Percentiles rank a stretch among this genome's conserved stretches.
phyloP scores from a whole-genome alignment of 2,329 filamentous ascomycete genomes.

The Paraphoma sp. region DNA sequence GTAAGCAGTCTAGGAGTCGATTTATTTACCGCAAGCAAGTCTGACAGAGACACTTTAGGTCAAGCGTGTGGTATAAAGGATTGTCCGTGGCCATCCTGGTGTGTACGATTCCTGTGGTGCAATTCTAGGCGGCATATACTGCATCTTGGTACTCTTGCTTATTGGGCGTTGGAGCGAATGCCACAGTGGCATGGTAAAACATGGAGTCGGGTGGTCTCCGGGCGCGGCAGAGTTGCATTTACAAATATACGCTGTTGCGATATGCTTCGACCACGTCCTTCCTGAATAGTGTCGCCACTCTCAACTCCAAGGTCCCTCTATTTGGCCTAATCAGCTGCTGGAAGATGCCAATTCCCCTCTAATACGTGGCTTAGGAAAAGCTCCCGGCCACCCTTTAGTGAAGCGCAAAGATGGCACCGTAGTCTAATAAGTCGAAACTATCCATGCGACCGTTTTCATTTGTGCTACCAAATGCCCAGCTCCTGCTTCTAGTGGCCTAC shows the following conservation, averaged over 20 bases:
- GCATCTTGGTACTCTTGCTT: constrained; percentile 8
- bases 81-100: no score
- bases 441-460: no score
- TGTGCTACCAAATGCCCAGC: no score
- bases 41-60: constrained; percentile 18
- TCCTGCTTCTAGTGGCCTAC: no score
- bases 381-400: background rate
- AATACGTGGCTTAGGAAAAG: background rate
- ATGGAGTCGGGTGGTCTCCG: constrained; percentile 14
- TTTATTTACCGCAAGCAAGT: background rate
- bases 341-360: background rate
- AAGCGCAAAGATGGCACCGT: background rate
- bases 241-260: no score
- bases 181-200: constrained; percentile 6
- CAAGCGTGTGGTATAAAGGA: constrained; percentile 41
- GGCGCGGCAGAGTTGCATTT: background rate
- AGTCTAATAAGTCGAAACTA: background rate
- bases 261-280: background rate
- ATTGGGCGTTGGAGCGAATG: constrained; percentile 28
- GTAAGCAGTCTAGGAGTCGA: constrained; percentile 46
- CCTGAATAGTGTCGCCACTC: background rate
- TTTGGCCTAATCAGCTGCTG: background rate
- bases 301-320: background rate
- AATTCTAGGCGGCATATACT: background rate
- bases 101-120: no score